A percentile compares a stretch with the other conserved stretches of the same genome.
Conservation (phyloP, 2,329 filamentous ascomycete species). For the Fusarium redolens region DNA sequence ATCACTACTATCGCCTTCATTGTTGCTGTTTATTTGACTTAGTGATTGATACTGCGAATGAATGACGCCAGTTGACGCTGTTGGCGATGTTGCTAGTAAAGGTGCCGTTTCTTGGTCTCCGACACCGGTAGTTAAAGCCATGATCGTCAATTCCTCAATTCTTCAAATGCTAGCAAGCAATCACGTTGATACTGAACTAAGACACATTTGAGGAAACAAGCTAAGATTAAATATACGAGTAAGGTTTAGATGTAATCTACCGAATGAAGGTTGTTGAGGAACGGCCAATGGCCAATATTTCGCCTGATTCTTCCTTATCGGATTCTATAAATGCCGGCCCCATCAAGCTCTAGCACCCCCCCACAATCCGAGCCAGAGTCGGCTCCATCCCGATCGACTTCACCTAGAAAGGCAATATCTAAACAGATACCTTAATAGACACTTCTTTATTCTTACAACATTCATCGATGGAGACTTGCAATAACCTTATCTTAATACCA, state of each 20-base stretch:
- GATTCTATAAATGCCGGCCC: slow-evolving; percentile 7
- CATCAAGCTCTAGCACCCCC: neutral
- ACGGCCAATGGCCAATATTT: neutral
- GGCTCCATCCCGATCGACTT: slow-evolving; percentile 22
- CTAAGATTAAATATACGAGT: neutral
- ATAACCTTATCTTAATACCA: neutral
- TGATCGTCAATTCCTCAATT: slow-evolving; percentile 1
- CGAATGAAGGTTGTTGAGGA: neutral
- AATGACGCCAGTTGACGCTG: neutral
- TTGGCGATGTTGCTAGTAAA: slow-evolving; percentile 12
- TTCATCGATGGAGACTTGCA: fast-evolving
- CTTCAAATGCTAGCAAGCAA: neutral
- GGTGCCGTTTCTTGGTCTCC: slow-evolving; percentile 27
- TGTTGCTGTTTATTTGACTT: neutral
- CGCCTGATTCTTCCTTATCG: slow-evolving; percentile 20
- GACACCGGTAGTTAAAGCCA: slow-evolving; percentile 21
- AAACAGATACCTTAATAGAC: neutral
- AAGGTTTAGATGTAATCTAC: neutral
- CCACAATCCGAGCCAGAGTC: slow-evolving; percentile 16
- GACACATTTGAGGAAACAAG: neutral
- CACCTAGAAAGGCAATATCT: slow-evolving; percentile 6
- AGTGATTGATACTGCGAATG: slow-evolving; percentile 1
- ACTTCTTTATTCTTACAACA: neutral
- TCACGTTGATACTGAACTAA: neutral
- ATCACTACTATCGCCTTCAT: neutral